A percentile compares a stretch with the other conserved stretches of the same genome.
Evolutionary conservation across 2,329 filamentous ascomycete species (phyloP).

Genomic region (Aspergillus clavatus): DNA sequence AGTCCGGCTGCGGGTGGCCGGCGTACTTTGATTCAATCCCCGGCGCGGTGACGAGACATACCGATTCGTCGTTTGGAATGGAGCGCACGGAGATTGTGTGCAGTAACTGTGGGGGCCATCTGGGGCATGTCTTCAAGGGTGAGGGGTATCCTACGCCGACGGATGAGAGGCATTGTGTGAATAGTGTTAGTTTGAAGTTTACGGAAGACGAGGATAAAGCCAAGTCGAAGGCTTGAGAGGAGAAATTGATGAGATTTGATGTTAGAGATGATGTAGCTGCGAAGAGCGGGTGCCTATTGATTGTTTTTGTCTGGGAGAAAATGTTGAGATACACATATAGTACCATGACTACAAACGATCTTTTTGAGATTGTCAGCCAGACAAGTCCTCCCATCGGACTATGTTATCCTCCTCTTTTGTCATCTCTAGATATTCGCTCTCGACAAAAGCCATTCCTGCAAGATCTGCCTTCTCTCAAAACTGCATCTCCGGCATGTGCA

Average conservation of each 20-base stretch:
- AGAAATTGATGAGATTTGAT: neutral
- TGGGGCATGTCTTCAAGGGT: conserved; percentile 89
- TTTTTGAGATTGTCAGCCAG: no score
- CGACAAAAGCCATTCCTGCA: no score
- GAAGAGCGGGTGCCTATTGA: no score
- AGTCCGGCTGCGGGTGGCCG: conserved; percentile 93
- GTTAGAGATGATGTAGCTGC: neutral
- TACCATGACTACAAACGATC: no score
- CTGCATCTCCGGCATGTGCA: conserved; percentile 21
- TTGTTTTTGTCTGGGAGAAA: no score
- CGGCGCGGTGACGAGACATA: conserved; percentile 77
- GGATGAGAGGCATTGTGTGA: conserved; percentile 95
- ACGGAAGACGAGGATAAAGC: conserved; percentile 54
- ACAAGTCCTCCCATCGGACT: no score
- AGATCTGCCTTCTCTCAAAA: no score
- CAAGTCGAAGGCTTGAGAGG: conserved; percentile 27
- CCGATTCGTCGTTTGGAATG: conserved; percentile 76
- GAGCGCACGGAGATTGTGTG: conserved; percentile 88
- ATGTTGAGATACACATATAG: no score
- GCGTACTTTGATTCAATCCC: conserved; percentile 96
- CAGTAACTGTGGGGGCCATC: conserved; percentile 85
- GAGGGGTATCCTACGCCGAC: conserved; percentile 80
- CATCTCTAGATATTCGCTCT: no score
- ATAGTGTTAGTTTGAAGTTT: conserved; percentile 86
- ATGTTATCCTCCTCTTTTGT: no score